phyloP scores from a whole-genome alignment of 192 early-diverging fungal genomes.

The Coemansia sp. region DNA sequence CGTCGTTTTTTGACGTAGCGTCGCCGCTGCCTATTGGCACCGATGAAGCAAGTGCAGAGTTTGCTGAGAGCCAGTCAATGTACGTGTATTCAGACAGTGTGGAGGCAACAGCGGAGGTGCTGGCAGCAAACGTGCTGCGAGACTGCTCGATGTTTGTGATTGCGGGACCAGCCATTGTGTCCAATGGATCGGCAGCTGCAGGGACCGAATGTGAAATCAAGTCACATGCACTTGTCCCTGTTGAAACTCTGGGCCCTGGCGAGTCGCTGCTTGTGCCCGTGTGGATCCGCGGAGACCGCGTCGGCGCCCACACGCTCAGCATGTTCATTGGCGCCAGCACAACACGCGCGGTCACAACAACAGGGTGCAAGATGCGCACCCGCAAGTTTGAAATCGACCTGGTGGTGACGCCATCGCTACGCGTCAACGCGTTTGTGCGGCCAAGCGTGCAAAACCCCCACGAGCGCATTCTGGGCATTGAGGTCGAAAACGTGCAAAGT shows the following conservation, averaged over 20 bases:
- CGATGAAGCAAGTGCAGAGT: background rate
- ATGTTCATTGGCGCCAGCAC: constrained; percentile 35
- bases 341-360: background rate
- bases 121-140: constrained; percentile 30
- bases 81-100: constrained; percentile 12
- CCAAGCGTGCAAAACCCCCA: constrained; percentile 71
- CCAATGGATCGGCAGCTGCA: background rate
- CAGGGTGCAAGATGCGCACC: constrained; percentile 31
- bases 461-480: constrained; percentile 91
- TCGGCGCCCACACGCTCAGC: constrained; percentile 72
- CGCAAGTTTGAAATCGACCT: constrained; percentile 39
- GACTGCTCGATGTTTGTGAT: constrained; percentile 39
- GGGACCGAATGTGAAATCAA: no score
- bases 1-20: constrained; percentile 70
- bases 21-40: constrained; percentile 12
- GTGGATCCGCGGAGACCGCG: constrained; percentile 89
- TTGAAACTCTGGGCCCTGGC: constrained; percentile 61
- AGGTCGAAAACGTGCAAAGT: constrained; percentile 61
- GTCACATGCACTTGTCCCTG: constrained; percentile 13
- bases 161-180: background rate
- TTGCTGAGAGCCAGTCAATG: background rate
- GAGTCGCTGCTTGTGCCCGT: constrained; percentile 72
- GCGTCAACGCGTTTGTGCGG: constrained; percentile 92
- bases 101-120: constrained; percentile 10
- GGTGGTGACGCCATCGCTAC: constrained; percentile 81